Percentiles rank a stretch among this genome's conserved stretches.
phyloP scores from a whole-genome alignment of 2,329 filamentous ascomycete genomes.

The Pyrenophora tritici-repentis region DNA sequence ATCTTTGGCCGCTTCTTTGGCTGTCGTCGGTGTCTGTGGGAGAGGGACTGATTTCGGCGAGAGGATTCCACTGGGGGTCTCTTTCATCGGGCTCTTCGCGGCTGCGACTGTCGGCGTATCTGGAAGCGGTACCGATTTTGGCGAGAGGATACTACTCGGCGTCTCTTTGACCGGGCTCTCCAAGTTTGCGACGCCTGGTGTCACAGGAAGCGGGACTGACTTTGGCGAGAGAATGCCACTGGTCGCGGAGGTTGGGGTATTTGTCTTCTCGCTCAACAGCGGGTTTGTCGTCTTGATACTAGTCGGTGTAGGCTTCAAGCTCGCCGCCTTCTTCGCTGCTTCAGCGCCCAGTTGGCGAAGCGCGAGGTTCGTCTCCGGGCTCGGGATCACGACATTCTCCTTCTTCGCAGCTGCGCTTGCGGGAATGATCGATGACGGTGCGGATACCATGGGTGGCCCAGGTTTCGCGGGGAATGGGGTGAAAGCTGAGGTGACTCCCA shows the following conservation, averaged over 20 bases:
- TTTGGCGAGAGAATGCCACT: conserved; percentile 18
- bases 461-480: conserved; percentile 42
- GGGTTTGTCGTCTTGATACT: conserved; percentile 46
- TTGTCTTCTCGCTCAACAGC: conserved; percentile 42
- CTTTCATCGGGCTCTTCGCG: too few relatives aligned
- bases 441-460: conserved; percentile 8
- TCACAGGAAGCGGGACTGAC: too few relatives aligned
- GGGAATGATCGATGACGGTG: conserved; percentile 15
- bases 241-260: conserved; percentile 27
- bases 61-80: conserved; percentile 20
- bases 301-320: conserved; percentile 40
- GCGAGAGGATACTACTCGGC: conserved; percentile 16
- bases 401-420: conserved; percentile 22
- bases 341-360: conserved; percentile 45
- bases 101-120: conserved; percentile 22
- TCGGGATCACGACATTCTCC: conserved; percentile 29
- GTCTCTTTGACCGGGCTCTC: conserved; percentile 24
- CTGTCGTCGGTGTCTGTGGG: conserved; percentile 28
- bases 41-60: conserved; percentile 35
- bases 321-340: conserved; percentile 43
- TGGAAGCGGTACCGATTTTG: conserved; percentile 25
- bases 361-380: conserved; percentile 42
- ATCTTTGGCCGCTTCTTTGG: background rate
- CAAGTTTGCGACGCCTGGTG: background rate
- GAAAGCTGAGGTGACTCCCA: conserved; percentile 55